Evolutionary conservation across 768 basidiomycete genomes (phyloP).

Genomic region (Lactifluus volemus): DNA sequence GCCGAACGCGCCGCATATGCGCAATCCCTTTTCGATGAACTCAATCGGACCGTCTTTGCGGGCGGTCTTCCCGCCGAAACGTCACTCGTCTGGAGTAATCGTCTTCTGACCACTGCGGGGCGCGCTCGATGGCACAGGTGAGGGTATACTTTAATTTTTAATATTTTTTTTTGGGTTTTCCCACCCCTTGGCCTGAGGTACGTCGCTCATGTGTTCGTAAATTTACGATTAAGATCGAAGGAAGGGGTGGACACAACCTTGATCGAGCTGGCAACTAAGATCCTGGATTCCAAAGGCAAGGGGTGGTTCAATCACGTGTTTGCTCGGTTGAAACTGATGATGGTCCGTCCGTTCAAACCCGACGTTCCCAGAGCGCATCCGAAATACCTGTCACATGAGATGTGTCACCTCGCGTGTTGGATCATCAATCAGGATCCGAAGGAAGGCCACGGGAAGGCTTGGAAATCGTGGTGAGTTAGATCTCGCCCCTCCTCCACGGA

Average conservation of each 20-base stretch:
- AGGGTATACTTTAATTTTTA: background rate
- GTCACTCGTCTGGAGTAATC: constrained; percentile 15
- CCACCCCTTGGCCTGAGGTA: background rate
- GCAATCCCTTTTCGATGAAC: constrained; percentile 16
- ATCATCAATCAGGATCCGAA: constrained; percentile 60
- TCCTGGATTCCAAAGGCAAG: constrained; percentile 68
- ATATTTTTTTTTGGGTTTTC: background rate
- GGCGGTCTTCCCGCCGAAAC: constrained; percentile 13
- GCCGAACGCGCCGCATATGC: constrained; percentile 17
- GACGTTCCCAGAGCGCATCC: constrained; percentile 52
- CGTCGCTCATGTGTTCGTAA: background rate
- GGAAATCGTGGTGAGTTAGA: constrained; percentile 55
- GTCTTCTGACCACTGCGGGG: constrained; percentile 18
- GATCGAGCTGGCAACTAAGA: constrained; percentile 78
- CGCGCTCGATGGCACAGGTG: constrained; percentile 20
- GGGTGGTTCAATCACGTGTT: background rate
- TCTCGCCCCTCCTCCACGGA: background rate
- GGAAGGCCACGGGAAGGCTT: constrained; percentile 65
- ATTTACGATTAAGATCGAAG: constrained; percentile 32
- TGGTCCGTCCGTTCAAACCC: background rate
- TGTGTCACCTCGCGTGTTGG: constrained; percentile 90
- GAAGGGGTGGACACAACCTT: constrained; percentile 51
- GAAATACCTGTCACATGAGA: constrained; percentile 84
- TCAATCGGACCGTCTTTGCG: constrained; percentile 15
- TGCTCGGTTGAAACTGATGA: background rate